Evolutionary conservation across 768 basidiomycete genomes (phyloP).

Genomic region (Solioccasus polychromus): DNA sequence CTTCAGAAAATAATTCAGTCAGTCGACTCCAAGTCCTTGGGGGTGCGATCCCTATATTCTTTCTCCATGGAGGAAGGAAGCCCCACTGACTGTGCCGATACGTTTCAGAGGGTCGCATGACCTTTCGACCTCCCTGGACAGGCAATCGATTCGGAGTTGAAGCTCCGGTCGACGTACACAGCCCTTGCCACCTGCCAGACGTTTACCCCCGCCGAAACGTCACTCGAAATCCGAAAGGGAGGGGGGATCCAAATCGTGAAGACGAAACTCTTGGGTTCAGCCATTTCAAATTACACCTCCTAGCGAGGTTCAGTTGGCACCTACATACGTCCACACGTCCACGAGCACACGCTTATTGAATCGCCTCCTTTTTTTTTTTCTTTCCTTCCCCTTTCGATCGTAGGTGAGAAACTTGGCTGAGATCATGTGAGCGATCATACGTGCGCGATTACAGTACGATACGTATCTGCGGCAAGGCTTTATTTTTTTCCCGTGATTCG

Average conservation of each 20-base stretch:
- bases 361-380: neutral
- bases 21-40: too few species aligned
- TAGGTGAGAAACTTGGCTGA: too few species aligned
- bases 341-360: neutral
- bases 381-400: neutral
- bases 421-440: neutral
- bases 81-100: too few species aligned
- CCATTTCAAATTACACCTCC: slow-evolving; percentile 16
- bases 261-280: slow-evolving; percentile 16
- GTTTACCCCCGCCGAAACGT: neutral
- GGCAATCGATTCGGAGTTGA: slow-evolving; percentile 5
- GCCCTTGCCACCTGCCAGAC: neutral
- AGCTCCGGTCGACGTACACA: slow-evolving; percentile 8
- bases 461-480: too few species aligned
- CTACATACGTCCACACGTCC: neutral
- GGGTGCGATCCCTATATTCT: too few species aligned
- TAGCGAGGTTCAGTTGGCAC: neutral
- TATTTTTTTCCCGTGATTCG: too few species aligned
- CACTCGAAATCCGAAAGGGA: too few species aligned
- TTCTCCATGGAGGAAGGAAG: too few species aligned
- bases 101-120: too few species aligned
- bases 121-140: too few species aligned
- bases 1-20: too few species aligned
- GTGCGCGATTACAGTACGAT: too few species aligned
- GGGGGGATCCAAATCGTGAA: neutral